A percentile compares a stretch with the other conserved stretches of the same genome.
Conservation (phyloP, 1,284 basidiomycete genomes). For the Abortiporus biennis region DNA sequence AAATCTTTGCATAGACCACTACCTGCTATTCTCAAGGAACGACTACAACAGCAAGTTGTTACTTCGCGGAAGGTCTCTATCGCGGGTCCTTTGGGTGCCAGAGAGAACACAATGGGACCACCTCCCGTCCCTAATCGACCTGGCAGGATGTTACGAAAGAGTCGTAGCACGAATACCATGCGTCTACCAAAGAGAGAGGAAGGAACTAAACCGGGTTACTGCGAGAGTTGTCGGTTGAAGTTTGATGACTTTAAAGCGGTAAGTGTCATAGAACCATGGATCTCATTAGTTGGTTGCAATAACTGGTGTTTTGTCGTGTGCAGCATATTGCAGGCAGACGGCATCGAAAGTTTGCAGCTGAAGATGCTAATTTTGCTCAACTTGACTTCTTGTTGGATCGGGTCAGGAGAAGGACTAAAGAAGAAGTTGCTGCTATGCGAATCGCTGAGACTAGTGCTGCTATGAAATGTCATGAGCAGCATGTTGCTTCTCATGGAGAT, state of each 20-base stretch:
- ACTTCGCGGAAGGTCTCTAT: conserved; percentile 50
- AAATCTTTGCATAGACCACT: conserved; percentile 41
- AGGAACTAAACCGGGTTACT: conserved; percentile 92
- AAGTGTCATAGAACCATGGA: conserved; percentile 21
- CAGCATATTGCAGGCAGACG: conserved; percentile 77
- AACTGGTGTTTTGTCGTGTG: conserved; percentile 5
- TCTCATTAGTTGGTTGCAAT: conserved; percentile 2
- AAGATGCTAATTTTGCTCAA: conserved; percentile 76
- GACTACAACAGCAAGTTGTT: conserved; percentile 55
- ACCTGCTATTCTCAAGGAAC: conserved; percentile 47
- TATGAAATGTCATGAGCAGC: too few species aligned
- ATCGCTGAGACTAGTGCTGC: conserved; percentile 3
- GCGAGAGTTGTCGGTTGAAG: conserved; percentile 92
- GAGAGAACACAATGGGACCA: conserved; percentile 55
- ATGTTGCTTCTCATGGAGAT: conserved; percentile 13
- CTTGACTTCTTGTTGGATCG: conserved; percentile 78
- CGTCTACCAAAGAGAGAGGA: conserved; percentile 74
- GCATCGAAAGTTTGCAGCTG: conserved; percentile 84
- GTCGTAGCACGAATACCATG: conserved; percentile 73
- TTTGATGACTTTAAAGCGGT: conserved; percentile 88
- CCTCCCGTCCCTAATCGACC: conserved; percentile 48
- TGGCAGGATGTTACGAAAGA: conserved; percentile 54
- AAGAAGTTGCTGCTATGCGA: conserved; percentile 32
- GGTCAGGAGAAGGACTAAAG: conserved; percentile 59
- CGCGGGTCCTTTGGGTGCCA: conserved; percentile 21